Base-by-base conservation (phyloP, 2,329 filamentous ascomycete genomes). In the Aotearoamyces nothofagi region DNA sequence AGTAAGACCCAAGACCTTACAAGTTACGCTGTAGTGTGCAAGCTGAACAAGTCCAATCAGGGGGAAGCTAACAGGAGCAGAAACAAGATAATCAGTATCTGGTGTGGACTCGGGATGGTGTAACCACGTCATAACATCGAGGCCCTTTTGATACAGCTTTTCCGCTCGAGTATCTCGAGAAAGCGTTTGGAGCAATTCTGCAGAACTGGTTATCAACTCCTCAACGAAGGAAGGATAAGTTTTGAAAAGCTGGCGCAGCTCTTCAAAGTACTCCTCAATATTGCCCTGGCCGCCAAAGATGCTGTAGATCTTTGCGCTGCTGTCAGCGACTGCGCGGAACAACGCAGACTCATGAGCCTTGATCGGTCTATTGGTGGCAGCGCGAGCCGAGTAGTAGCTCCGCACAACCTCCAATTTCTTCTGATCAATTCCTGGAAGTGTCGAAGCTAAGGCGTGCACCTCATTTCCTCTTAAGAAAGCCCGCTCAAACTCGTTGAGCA, bases 221-320 rank as follows among this genome's bases (percentile, higher is more conserved):
- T 82, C 78, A 4, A 94, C 73, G 42, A 98, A 92, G 15, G 79
- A 79, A 9, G 81, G 78, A 57, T 98, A 98, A 34, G 86, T 93
- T 45, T 66, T 74, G 61, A 87, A 87, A 33, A 96, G 70, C 53
- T 92, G 79, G 32, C 90, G 76, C 37, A 98, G 69, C 61, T 98
- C 90, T 43, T 98, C 87, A 47, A 98, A 98, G 58, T 98, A 98
- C 58, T 98, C 92, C 57, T 98, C 87, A 39, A 98, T 96, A 56
- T 98, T 98, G 44, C 90, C 90, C 54, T 98, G 90, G 5, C 90
- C 90, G 35, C 90, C 90, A 42, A 96, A 93, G 37, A 98, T 84
- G 40, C 77, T 86, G 61, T 93, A 98, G 35, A 98, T 70, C 44
- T 72, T 77, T 31, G 86, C 86, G 32, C 76, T 74, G 37, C 72